phyloP scores from a whole-genome alignment of 768 basidiomycete species.

The Tulasnella sp. region DNA sequence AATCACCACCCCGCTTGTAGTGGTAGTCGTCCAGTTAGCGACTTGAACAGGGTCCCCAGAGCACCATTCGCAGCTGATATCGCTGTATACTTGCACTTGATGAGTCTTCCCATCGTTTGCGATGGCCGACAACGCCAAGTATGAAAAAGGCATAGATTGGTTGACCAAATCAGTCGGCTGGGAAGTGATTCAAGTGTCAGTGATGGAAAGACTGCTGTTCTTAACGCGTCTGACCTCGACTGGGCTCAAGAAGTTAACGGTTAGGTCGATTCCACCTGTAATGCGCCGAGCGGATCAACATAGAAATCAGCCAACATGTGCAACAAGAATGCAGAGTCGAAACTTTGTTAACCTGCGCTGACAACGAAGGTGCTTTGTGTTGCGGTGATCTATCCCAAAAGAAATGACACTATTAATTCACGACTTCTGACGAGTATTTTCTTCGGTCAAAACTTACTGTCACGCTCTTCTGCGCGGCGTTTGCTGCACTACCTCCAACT shows the following conservation, averaged over 20 bases:
- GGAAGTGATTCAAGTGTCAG: too few species aligned
- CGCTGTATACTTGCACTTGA: constrained; percentile 20
- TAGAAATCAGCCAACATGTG: constrained; percentile 29
- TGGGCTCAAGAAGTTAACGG: background rate
- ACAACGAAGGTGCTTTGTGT: constrained; percentile 56
- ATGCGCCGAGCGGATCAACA: background rate
- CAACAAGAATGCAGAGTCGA: constrained; percentile 43
- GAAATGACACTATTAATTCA: background rate
- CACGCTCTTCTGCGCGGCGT: background rate
- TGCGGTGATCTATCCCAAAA: constrained; percentile 51
- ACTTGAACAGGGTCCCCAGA: constrained; percentile 17
- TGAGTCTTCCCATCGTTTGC: constrained; percentile 21
- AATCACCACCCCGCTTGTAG: background rate
- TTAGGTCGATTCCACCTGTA: background rate
- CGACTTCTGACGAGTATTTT: background rate
- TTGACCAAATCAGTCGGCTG: constrained; percentile 33
- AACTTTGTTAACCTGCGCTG: constrained; percentile 50
- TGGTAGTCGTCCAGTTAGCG: constrained; percentile 3
- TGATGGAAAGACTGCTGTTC: too few species aligned
- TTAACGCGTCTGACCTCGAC: constrained; percentile 33
- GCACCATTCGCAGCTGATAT: constrained; percentile 24
- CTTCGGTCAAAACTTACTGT: too few species aligned
- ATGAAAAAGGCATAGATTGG: constrained; percentile 27
- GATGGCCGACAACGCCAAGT: constrained; percentile 17
- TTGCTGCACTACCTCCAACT: background rate